These are phyloP conservation scores for Daldinia concentrica DNA, from an alignment of 495 filamentous ascomycete species.

Conservation along the genomic window DNA sequence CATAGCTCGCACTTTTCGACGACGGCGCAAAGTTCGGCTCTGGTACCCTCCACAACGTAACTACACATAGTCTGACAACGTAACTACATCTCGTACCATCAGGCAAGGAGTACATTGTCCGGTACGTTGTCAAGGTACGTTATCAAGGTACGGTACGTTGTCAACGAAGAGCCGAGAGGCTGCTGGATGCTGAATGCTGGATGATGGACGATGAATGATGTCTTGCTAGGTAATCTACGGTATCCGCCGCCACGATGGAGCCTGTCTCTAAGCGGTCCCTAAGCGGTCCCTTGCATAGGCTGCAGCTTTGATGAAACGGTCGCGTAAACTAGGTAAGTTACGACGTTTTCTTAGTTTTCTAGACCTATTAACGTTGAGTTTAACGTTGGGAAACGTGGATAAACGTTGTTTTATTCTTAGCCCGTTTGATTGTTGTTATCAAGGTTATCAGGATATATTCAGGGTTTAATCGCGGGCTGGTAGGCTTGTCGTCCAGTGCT, in stretches of 20 bases:
- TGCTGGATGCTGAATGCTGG: too few relatives aligned
- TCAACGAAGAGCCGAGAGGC: neutral
- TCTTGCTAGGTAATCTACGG: neutral
- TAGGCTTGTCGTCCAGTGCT: neutral
- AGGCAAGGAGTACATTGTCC: neutral
- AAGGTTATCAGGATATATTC: neutral
- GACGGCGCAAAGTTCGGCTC: slow-evolving; percentile 25
- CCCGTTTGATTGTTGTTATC: slow-evolving; percentile 21
- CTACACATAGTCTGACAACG: neutral
- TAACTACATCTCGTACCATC: slow-evolving; percentile 18
- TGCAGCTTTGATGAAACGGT: slow-evolving; percentile 38
- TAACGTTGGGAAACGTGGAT: neutral
- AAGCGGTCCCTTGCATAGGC: slow-evolving; percentile 39
- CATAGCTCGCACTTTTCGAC: slow-evolving; percentile 18
- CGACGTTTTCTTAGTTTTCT: slow-evolving; percentile 1
- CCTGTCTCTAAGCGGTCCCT: neutral
- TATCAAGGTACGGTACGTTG: neutral
- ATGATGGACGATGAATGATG: slow-evolving; percentile 2
- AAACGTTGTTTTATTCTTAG: neutral
- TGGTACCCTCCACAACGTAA: slow-evolving; percentile 5
- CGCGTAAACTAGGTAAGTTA: slow-evolving; percentile 16
- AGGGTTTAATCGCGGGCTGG: neutral
- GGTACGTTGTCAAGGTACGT: slow-evolving; percentile 7
- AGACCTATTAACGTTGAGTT: slow-evolving; percentile 26
- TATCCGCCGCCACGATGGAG: slow-evolving; percentile 34